phyloP scores from a whole-genome alignment of 805 yeast species.

The Limtongia smithiae region DNA sequence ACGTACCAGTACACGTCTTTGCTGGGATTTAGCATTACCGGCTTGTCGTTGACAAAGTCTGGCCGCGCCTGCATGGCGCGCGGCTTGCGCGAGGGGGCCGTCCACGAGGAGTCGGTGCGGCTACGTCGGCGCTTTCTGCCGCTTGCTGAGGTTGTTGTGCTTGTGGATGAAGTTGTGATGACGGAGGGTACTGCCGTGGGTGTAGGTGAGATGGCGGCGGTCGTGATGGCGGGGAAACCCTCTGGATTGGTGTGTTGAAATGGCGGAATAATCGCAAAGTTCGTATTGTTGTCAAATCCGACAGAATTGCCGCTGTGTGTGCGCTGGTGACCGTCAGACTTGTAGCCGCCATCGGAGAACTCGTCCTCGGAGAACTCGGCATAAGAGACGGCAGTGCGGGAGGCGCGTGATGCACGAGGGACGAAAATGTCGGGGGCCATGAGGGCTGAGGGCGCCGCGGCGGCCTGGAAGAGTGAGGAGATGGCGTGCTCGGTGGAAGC shows the following conservation, averaged over 20 bases:
- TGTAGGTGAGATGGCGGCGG: too few species aligned
- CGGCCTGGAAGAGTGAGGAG: slow-evolving; percentile 8
- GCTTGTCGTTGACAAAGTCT: slow-evolving; percentile 21
- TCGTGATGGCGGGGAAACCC: too few species aligned
- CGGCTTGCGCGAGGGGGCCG: neutral
- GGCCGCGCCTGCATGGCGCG: neutral
- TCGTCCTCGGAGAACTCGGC: slow-evolving; percentile 5
- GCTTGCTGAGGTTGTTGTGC: too few species aligned
- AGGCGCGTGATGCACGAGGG: neutral
- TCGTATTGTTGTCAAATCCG: too few species aligned
- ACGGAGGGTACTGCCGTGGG: too few species aligned
- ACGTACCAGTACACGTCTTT: slow-evolving; percentile 12
- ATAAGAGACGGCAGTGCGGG: neutral
- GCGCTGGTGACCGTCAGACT: neutral
- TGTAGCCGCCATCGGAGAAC: slow-evolving; percentile 5
- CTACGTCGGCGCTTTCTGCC: neutral
- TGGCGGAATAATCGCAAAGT: too few species aligned
- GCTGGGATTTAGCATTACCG: slow-evolving; percentile 19
- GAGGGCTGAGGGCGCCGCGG: slow-evolving; percentile 2
- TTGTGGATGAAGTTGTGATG: too few species aligned
- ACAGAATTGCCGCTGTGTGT: neutral
- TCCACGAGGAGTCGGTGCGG: neutral
- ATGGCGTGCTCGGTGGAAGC: slow-evolving; percentile 4
- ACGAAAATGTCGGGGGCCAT: neutral
- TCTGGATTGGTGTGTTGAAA: too few species aligned